phyloP scores from a whole-genome alignment of 2,329 filamentous ascomycete species.

The Trichoderma sp. region DNA sequence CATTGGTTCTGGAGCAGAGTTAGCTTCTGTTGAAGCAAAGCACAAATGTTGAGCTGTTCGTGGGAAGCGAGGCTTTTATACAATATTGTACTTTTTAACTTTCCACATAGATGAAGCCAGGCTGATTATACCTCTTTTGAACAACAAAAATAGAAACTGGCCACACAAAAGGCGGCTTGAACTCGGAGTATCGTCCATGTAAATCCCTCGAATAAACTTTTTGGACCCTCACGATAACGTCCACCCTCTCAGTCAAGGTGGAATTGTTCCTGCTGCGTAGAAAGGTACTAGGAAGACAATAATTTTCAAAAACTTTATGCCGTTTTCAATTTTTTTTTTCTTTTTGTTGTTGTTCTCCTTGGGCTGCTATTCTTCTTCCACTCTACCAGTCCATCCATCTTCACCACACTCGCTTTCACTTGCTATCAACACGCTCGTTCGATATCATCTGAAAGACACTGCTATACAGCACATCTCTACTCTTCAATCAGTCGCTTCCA shows the following conservation, averaged over 20 bases:
- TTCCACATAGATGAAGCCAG: too few species aligned
- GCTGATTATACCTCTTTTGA: background rate
- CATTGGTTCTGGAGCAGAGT: background rate
- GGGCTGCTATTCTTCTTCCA: too few species aligned
- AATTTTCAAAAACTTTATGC: background rate
- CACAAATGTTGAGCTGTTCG: background rate
- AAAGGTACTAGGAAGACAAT: background rate
- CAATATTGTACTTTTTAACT: background rate
- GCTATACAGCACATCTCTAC: background rate
- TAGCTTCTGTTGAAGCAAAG: background rate
- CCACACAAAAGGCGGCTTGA: background rate
- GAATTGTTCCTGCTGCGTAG: background rate
- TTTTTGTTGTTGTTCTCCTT: background rate
- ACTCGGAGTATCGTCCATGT: background rate
- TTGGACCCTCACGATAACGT: background rate
- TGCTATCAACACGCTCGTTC: background rate
- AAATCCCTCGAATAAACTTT: conserved; percentile 3
- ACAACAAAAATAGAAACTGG: background rate
- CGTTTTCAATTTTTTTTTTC: background rate
- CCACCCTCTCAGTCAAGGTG: background rate
- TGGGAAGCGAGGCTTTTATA: background rate
- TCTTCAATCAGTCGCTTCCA: background rate
- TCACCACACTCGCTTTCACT: background rate
- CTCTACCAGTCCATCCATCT: background rate
- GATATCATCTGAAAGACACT: background rate